Percentiles rank a stretch among this genome's conserved stretches.
phyloP scores from a whole-genome alignment of 176 grass and related monocot species.

The Oryza nivara region DNA sequence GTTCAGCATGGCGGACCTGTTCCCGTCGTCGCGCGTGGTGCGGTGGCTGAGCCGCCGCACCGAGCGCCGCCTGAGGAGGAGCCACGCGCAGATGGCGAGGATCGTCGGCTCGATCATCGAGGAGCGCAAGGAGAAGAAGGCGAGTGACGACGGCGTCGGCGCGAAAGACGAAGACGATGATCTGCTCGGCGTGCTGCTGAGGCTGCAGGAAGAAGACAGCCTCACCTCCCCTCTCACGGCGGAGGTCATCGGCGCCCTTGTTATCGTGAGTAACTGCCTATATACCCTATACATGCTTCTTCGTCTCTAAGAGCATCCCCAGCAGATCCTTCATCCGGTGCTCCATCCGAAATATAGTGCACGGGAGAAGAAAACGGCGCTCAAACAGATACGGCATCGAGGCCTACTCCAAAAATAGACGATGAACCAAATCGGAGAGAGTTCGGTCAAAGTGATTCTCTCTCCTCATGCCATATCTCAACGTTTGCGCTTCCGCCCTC shows the following conservation, averaged over 20 bases:
- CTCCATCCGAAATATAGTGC: too few relatives aligned
- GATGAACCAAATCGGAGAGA: too few relatives aligned
- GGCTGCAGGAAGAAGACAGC: constrained; percentile 30
- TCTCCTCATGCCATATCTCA: too few relatives aligned
- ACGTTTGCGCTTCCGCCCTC: too few relatives aligned
- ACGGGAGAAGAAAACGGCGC: too few relatives aligned
- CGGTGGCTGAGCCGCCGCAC: constrained; percentile 24
- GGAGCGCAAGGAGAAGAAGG: constrained; percentile 32
- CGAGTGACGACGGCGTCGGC: neutral
- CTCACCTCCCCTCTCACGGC: constrained; percentile 31
- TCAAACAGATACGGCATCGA: too few relatives aligned
- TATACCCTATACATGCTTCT: too few relatives aligned
- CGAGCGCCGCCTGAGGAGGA: constrained; percentile 11
- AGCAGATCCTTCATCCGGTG: too few relatives aligned
- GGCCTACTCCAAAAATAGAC: too few relatives aligned
- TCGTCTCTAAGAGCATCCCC: too few relatives aligned
- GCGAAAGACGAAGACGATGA: constrained; percentile 19
- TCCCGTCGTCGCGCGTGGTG: constrained; percentile 50
- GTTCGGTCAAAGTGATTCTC: too few relatives aligned
- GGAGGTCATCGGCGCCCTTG: too few relatives aligned
- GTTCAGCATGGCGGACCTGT: constrained; percentile 53
- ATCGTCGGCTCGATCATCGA: constrained; percentile 47
- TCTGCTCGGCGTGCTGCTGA: constrained; percentile 50
- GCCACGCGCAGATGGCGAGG: constrained; percentile 5
- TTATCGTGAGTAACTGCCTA: constrained; percentile 18